Base-by-base conservation (phyloP, 495 filamentous ascomycete genomes). In the Hypoxylon intermedium region DNA sequence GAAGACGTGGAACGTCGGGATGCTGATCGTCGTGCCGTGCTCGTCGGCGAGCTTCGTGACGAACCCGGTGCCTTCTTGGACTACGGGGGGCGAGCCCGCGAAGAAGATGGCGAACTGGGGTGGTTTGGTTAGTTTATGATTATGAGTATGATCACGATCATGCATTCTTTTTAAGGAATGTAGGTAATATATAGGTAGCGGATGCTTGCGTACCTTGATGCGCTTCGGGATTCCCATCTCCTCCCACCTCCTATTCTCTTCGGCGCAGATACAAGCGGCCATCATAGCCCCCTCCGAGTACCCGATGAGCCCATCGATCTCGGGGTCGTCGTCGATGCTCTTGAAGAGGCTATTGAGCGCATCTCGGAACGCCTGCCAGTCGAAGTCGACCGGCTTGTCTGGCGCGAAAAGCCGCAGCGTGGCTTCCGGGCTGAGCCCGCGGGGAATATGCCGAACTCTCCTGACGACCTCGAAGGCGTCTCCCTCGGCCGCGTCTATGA, bases 1-100 rank as follows among this genome's bases (percentile, higher is more conserved):
- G 26, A 85, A 72, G 34, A 84, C 74, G 74, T 86, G 83, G 24
- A 77, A 77, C 9, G 83, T 84, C 2, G 83, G 82, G 41, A 86
- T 75, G 19, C 67, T 58, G 45, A 86, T 82, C 6, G 71, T 60
- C 3, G 72, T 61, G 5, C 77, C 78, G 31, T 67, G 60, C 64
- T 85, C 79, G 57, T 84, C 82, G 4, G 67, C 67, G 0, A 82
- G 70, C 52, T 68, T 62, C 12, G 61, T 44, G 0, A 78, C 46
- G 45, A 80, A 66, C 1, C 69, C 54, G n/a, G 75, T 67, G 19
- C 74, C 72, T 9, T 77, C 69, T 5, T 76, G 72, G 5, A 76
- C 73, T 7, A 83, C 68, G 0, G 83, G 79, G 9, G 82, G 83
- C 65, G 80, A 79, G 13, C 83, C 83, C 0, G 76, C 74, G 49